Conservation (phyloP, 768 basidiomycete species). For the Guyanaporus albipodus region DNA sequence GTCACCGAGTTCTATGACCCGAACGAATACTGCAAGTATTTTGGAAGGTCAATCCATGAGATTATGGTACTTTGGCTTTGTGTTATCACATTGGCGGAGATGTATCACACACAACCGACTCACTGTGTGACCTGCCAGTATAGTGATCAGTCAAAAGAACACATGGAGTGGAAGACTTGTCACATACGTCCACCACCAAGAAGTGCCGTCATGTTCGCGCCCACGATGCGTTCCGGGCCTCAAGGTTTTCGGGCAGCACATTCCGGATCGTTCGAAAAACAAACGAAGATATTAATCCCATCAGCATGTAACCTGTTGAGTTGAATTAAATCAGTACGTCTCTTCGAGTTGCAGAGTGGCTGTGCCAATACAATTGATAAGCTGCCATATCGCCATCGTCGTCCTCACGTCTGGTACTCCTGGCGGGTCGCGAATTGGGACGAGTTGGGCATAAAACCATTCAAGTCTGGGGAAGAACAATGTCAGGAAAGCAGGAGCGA, state of each 20-base stretch:
- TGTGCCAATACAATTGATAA: conserved; percentile 59
- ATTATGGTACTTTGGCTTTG: conserved; percentile 49
- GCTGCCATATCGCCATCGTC: conserved; percentile 62
- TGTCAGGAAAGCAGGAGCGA: conserved; percentile 42
- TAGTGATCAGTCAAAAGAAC: conserved; percentile 1
- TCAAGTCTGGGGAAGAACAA: conserved; percentile 57
- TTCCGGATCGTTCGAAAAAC: conserved; percentile 67
- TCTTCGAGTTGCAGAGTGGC: neutral
- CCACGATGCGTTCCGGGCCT: conserved; percentile 63
- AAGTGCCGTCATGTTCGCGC: conserved; percentile 57
- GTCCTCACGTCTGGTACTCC: conserved; percentile 44
- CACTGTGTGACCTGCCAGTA: conserved; percentile 56
- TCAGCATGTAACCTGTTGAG: conserved; percentile 52
- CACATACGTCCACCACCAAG: conserved; percentile 67
- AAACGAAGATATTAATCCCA: conserved; percentile 61
- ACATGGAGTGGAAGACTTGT: neutral
- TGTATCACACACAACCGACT: conserved; percentile 20
- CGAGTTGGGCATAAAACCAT: conserved; percentile 66
- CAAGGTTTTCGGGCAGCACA: conserved; percentile 49
- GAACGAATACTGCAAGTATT: conserved; percentile 46
- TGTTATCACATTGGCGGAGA: neutral
- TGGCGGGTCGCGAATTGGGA: conserved; percentile 38
- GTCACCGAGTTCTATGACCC: conserved; percentile 65
- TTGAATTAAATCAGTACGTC: neutral
- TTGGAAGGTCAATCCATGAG: conserved; percentile 57